A percentile compares a stretch with the other conserved stretches of the same genome.
Conservation (phyloP, 768 basidiomycete species). For the Pilatotrama ljubarskyi region DNA sequence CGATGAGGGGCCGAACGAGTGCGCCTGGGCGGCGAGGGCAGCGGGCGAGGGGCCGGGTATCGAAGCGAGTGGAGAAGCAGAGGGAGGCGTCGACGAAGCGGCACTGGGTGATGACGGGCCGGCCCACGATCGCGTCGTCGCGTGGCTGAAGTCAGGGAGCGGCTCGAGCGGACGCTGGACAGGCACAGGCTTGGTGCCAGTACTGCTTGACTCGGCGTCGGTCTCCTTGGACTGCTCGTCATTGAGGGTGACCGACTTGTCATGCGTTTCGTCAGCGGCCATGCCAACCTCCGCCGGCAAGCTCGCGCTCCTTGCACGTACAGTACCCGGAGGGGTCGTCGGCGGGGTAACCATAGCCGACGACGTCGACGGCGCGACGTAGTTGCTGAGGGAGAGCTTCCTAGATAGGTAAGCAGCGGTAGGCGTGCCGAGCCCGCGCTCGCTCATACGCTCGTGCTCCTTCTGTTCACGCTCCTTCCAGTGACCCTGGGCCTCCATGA, state of each 20-base stretch:
- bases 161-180: neutral
- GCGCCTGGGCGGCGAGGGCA: constrained; percentile 13
- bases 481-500: neutral
- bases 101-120: constrained; percentile 9
- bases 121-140: neutral
- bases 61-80: constrained; percentile 11
- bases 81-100: constrained; percentile 7
- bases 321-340: constrained; percentile 27
- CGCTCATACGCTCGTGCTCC: constrained; percentile 11
- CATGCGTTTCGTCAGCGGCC: constrained; percentile 15
- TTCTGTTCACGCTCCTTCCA: constrained; percentile 11
- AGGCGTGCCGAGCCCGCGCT: constrained; percentile 9
- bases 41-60: constrained; percentile 17
- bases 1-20: constrained; percentile 6
- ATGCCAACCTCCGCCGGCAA: constrained; percentile 17
- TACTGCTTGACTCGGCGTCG: neutral
- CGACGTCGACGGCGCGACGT: constrained; percentile 43
- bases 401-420: constrained; percentile 26
- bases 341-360: constrained; percentile 29
- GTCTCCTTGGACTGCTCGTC: constrained; percentile 8
- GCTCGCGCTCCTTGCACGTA: constrained; percentile 18
- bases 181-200: neutral
- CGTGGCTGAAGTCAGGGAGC: neutral
- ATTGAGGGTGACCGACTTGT: neutral
- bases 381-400: constrained; percentile 48